Evolutionary conservation across 495 filamentous ascomycete species (phyloP), one percentile per base, ranked within the genome.

Genomic region (Oidiodendron maius): DNA sequence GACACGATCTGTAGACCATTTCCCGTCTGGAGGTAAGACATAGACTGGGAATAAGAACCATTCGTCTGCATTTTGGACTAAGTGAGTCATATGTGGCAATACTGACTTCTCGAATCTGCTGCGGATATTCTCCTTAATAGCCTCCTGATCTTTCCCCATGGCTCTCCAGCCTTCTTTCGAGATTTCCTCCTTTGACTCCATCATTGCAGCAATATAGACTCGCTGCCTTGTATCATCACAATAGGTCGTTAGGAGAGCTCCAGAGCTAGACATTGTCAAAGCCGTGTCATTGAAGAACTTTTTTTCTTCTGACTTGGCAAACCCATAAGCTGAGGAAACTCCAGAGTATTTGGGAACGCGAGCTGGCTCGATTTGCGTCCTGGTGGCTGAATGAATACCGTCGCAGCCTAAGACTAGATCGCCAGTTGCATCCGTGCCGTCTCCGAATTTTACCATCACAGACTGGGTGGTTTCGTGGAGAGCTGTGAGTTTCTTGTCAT

Each of bases 11-110:
- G 61, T 69, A 26, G 61, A 66, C 78, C 78, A 82, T 22, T 59
- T 63, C 0, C 76, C 75, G 4, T 65, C 64, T 2, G 74, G 71
- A 1, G 51, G 65, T 0, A 82, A 69, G 43, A 74, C 74, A 54
- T 74, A 81, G 3, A 84, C 78, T 0, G 80, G 80, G 56, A 76
- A 84, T 16, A 82, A 65, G 57, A 74, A 71, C 67, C 75, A 77
- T 38, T 82, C 78, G 46, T 67, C 26, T 55, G 64, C 63, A 18
- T 65, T 67, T 13, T 65, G 58, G 24, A 80, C 62, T 42, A 80
- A 58, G 17, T 78, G 71, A 3, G 59, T 51, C 32, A 84, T 66
- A n/a, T 71, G 73, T 0, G 65, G 65, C 6, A 78, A 52, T 3
- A 59, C 63, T 0, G 68, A 68, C 20, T 67, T 64, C 3, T 57